phyloP scores from a whole-genome alignment of 345 rosid genomes.

The Passiflora organensis region DNA sequence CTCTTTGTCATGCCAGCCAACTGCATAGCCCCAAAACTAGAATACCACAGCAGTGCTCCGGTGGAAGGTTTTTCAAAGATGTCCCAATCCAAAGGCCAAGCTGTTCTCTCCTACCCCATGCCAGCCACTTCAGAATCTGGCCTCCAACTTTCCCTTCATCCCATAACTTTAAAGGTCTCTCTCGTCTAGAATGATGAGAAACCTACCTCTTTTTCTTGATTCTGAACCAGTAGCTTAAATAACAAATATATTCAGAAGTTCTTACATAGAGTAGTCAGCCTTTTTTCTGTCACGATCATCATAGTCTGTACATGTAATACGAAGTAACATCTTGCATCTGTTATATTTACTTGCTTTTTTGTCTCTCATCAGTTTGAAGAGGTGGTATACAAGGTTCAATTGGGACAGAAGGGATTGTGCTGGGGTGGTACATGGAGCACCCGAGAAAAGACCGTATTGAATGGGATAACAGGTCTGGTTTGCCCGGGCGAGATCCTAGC shows the following conservation, averaged over 20 bases:
- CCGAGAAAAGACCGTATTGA: slow-evolving; percentile 37
- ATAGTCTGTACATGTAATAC: too few species aligned
- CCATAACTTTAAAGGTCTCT: slow-evolving; percentile 77
- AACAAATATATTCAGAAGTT: neutral
- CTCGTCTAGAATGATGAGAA: neutral
- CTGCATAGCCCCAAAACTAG: slow-evolving; percentile 54
- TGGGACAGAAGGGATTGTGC: slow-evolving; percentile 45
- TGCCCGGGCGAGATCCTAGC: slow-evolving; percentile 53
- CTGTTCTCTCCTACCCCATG: slow-evolving; percentile 39
- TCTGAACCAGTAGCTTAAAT: neutral
- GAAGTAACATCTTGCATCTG: neutral
- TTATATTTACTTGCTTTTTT: too few species aligned
- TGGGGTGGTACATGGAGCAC: slow-evolving; percentile 49
- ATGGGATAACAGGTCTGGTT: slow-evolving; percentile 43
- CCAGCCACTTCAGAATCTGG: slow-evolving; percentile 37
- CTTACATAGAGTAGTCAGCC: neutral
- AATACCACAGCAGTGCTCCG: slow-evolving; percentile 30
- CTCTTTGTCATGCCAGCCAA: slow-evolving; percentile 37
- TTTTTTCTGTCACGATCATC: too few species aligned
- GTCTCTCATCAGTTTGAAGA: slow-evolving; percentile 73
- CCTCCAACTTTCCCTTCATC: slow-evolving; percentile 42
- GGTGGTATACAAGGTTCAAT: slow-evolving; percentile 72
- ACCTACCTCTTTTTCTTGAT: neutral
- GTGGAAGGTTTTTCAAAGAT: slow-evolving; percentile 35
- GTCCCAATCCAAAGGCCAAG: slow-evolving; percentile 38